Conservation (phyloP, 208 protist genomes). For the Porcisia hertigi region DNA sequence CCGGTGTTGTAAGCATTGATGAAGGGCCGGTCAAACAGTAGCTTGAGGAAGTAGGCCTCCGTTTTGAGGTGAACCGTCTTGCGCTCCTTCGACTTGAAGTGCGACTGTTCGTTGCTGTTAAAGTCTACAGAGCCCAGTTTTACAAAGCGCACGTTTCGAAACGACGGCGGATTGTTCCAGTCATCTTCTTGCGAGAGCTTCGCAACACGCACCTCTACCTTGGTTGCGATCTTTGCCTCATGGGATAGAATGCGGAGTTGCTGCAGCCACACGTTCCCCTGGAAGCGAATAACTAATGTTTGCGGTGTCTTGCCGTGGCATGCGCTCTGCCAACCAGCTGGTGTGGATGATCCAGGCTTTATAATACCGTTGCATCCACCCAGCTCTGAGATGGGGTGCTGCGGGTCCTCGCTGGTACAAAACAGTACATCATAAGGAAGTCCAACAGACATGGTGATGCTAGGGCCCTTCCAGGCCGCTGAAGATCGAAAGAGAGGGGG, state of each 20-base stretch:
- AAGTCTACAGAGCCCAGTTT: constrained; percentile 86
- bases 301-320: constrained; percentile 74
- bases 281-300: constrained; percentile 83
- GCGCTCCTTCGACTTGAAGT: constrained; percentile 82
- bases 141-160: constrained; percentile 62
- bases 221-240: constrained; percentile 85
- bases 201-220: constrained; percentile 84
- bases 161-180: constrained; percentile 53
- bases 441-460: constrained; percentile 17
- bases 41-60: constrained; percentile 86
- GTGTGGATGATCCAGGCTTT: constrained; percentile 10
- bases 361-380: constrained; percentile 23
- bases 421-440: constrained; percentile 86
- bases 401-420: constrained; percentile 76
- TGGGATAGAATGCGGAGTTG: constrained; percentile 86
- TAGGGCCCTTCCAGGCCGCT: neutral
- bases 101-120: constrained; percentile 77
- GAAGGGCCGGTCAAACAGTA: constrained; percentile 79
- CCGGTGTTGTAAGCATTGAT: constrained; percentile 68
- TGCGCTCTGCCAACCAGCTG: constrained; percentile 79
- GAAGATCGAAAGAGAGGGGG: neutral
- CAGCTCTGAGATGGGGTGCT: constrained; percentile 63
- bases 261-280: constrained; percentile 81
- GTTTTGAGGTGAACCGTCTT: constrained; percentile 90
- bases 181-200: constrained; percentile 38